A percentile compares a stretch with the other conserved stretches of the same genome.
Conservation (phyloP, 2,329 filamentous ascomycete species). For the Cytospora leucostoma region DNA sequence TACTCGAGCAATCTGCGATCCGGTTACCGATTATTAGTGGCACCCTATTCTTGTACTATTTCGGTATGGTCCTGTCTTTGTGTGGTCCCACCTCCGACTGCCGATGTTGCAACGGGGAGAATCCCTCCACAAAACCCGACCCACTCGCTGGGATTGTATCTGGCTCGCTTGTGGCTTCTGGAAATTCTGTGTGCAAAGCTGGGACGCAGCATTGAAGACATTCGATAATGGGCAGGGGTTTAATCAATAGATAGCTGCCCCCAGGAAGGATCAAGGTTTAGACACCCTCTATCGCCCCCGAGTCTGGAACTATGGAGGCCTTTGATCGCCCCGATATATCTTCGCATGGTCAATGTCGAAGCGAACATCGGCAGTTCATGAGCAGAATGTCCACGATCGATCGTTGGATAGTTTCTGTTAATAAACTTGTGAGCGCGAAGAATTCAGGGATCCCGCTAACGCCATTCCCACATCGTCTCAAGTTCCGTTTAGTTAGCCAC, state of each 20-base stretch:
- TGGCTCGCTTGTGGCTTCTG: slow-evolving; percentile 14
- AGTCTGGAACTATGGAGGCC: not conserved
- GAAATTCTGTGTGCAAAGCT: slow-evolving; percentile 3
- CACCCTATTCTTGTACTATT: not conserved
- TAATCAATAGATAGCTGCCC: no score
- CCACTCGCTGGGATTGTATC: slow-evolving; percentile 2
- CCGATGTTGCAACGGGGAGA: slow-evolving; percentile 17
- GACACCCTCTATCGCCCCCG: not conserved
- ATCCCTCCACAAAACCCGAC: slow-evolving; percentile 2
- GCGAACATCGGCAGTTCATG: no score
- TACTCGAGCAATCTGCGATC: no score
- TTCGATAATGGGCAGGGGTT: not conserved
- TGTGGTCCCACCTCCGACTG: slow-evolving; percentile 17
- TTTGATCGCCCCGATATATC: no score
- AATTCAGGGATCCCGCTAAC: no score
- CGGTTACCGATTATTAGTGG: slow-evolving; percentile 7
- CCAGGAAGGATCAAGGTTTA: not conserved
- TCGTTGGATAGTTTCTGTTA: no score
- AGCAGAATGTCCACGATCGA: no score
- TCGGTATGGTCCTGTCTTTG: not conserved
- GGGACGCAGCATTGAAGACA: slow-evolving; percentile 18
- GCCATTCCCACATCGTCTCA: no score
- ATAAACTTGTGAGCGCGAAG: no score
- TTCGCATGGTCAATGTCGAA: no score
- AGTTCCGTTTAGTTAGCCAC: no score